Conservation (phyloP, 305 asterid species). For the Withania somnifera region DNA sequence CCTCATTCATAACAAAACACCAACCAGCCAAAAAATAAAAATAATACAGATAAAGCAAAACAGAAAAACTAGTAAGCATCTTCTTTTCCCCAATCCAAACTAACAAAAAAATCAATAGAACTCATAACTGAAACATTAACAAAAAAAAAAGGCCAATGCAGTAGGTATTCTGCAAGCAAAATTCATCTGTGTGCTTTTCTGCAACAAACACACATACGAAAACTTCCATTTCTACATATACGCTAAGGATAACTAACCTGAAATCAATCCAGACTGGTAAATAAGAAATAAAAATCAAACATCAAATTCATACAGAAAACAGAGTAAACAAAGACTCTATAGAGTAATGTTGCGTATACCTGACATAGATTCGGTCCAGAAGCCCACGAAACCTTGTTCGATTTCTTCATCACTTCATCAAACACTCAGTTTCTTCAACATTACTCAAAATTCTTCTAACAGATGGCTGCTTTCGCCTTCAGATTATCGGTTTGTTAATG, state of each 20-base stretch:
- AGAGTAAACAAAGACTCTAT: neutral
- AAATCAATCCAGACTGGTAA: neutral
- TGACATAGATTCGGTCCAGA: slow-evolving; percentile 19
- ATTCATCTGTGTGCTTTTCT: neutral
- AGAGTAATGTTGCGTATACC: slow-evolving; percentile 16
- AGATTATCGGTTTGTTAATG: neutral
- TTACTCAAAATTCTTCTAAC: too few species aligned
- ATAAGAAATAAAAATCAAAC: neutral
- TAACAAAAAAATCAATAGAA: too few species aligned
- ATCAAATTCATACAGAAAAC: too few species aligned
- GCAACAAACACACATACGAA: neutral
- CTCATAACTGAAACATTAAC: too few species aligned
- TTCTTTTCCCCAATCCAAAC: too few species aligned
- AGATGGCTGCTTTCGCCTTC: neutral
- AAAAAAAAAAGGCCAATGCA: neutral
- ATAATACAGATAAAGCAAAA: neutral
- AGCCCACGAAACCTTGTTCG: slow-evolving; percentile 12
- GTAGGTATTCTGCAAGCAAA: neutral
- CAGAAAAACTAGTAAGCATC: neutral
- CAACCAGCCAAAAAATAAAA: neutral
- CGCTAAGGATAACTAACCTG: neutral
- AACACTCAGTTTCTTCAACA: neutral
- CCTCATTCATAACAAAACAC: neutral
- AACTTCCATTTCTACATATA: neutral
- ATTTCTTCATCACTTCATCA: too few species aligned